Base-by-base conservation (phyloP, 1,139 yeast species). In the Diutina catenulata region DNA sequence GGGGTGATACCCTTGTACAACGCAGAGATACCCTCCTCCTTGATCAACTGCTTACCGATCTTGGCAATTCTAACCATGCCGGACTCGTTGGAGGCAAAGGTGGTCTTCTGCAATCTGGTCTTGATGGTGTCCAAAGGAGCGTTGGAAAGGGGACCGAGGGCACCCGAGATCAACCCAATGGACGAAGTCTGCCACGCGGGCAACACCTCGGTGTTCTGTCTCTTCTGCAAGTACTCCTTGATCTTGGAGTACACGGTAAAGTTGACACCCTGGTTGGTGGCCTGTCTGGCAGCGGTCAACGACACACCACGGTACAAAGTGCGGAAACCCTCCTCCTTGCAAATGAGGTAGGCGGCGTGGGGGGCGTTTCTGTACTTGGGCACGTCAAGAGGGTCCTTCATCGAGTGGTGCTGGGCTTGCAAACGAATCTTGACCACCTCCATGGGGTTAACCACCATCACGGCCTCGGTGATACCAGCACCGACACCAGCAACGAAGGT, bases 81-180 rank as follows among this genome's bases (percentile, higher is more conserved):
- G 25, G 80, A 68, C 60, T 81, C 91, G 43, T 76, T 75, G 35
- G 79, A 67, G 10, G 74, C 70, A 41, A 77, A 84, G 33, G 84
- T 72, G 51, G 88, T 93, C 58, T 88, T 83, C 64, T 91, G 98
- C 74, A 91, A 79, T 61, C 98, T 76, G 35, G 98, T 91, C 64
- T 91, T 91, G 59, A 91, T 88, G 46, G 97, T 91, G 61, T 91
- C 98, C 53, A 91, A 73, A 24, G 98, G 98, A 46, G 97, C 97
- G 57, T 91, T 91, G 42, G 96, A 86, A 58, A 91, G 79, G 11
- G 98, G 98, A 38, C 98, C 98, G 56, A 91, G 77, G 21, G 96
- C 97, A 62, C 98, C 98, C 38, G 95, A 83, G 41, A 86, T 62
- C 51, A 91, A 74, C 43, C 98, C 98, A 54, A 88, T 82, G 46